Evolutionary conservation across 768 basidiomycete genomes (phyloP).

Genomic region (Pleurotus sapidus): DNA sequence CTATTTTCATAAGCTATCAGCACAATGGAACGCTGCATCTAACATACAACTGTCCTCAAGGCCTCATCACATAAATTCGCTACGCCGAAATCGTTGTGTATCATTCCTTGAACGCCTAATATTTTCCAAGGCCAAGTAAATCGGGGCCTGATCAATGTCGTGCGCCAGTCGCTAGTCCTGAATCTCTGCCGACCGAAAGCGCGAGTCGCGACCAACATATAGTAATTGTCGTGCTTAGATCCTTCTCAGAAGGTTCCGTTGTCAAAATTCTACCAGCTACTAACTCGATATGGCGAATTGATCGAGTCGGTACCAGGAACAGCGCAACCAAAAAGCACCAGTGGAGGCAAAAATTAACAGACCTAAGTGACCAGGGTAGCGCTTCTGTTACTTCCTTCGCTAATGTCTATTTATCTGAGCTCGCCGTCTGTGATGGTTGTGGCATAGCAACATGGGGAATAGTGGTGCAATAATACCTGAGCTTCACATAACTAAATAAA

Average conservation of each 20-base stretch:
- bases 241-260: conserved; percentile 4
- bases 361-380: neutral
- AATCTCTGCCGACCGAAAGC: no score
- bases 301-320: conserved; percentile 16
- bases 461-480: neutral
- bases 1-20: neutral
- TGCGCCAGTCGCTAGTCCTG: no score
- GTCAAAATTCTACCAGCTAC: neutral
- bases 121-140: no score
- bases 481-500: neutral
- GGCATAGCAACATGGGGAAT: neutral
- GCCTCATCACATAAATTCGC: no score
- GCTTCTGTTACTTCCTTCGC: neutral
- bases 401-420: neutral
- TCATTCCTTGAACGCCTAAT: no score
- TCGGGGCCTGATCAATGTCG: no score
- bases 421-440: neutral
- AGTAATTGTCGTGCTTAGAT: no score
- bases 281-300: conserved; percentile 13
- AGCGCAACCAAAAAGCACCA: conserved; percentile 13
- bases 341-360: conserved; percentile 2
- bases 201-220: neutral
- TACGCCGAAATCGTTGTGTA: no score
- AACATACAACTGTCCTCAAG: neutral
- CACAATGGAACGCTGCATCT: neutral